phyloP scores from a whole-genome alignment of 2,329 filamentous ascomycete genomes.

The Ilyonectria sp. region DNA sequence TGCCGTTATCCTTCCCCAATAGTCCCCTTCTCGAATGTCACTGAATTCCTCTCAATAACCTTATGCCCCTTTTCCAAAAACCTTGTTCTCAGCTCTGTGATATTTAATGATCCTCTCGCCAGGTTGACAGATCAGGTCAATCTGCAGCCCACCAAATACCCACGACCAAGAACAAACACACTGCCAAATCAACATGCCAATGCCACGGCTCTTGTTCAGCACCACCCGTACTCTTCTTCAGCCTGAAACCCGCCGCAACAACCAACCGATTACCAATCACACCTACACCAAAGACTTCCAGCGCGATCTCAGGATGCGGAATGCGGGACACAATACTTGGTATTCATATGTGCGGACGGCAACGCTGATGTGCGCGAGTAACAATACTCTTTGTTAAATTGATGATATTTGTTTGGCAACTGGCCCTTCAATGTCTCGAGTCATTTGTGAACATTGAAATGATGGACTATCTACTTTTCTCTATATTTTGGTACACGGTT shows the following conservation, averaged over 20 bases:
- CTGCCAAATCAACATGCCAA: neutral
- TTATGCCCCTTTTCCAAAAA: no score
- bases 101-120: no score
- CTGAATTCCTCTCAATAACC: no score
- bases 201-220: neutral
- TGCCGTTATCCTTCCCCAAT: no score
- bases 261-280: neutral
- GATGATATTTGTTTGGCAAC: neutral
- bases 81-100: no score
- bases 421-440: neutral
- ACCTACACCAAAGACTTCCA: neutral
- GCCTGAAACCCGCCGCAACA: neutral
- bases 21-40: no score
- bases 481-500: constrained; percentile 24
- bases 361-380: neutral
- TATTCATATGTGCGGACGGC: constrained; percentile 10
- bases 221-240: neutral
- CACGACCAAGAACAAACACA: neutral
- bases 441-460: constrained; percentile 3
- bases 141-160: no score
- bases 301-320: neutral
- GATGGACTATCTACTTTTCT: neutral
- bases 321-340: neutral
- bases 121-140: no score
- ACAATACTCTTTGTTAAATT: neutral